Conservation (phyloP, 139 green algal species). For the Desmodesmus armatus region DNA sequence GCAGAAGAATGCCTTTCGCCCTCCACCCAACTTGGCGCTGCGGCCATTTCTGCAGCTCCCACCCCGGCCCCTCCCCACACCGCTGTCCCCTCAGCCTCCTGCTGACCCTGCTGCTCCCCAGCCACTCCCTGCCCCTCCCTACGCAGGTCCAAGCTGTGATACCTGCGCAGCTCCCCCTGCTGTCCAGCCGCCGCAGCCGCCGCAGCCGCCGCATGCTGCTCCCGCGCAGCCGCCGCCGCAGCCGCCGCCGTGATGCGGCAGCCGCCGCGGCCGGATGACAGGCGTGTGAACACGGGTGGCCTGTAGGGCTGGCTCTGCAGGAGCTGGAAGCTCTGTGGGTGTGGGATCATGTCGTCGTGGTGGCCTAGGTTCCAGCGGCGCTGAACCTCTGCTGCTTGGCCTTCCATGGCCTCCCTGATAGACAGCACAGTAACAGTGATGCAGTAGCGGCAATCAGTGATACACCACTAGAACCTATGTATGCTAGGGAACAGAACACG, state of each 20-base stretch:
- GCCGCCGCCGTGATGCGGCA: constrained; percentile 26
- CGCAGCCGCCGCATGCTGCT: background rate
- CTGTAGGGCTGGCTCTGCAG: background rate
- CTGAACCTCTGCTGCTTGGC: background rate
- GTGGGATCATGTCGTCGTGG: too few relatives aligned
- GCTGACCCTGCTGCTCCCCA: background rate
- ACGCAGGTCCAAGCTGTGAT: background rate
- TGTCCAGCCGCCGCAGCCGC: constrained; percentile 2
- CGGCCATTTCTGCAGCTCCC: background rate
- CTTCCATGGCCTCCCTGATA: too few relatives aligned
- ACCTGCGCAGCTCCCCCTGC: background rate
- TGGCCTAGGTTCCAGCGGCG: too few relatives aligned
- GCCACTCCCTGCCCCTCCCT: background rate
- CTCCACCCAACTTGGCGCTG: background rate
- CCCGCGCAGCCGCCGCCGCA: background rate
- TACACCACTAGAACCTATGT: too few relatives aligned
- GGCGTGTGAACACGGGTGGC: constrained; percentile 18
- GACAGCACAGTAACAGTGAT: too few relatives aligned
- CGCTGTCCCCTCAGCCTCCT: background rate
- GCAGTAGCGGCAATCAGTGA: too few relatives aligned
- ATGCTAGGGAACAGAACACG: too few relatives aligned
- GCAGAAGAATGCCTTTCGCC: too few relatives aligned
- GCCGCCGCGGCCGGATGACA: background rate
- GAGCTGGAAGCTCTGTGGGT: too few relatives aligned
- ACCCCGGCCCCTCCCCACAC: background rate